phyloP scores from a whole-genome alignment of 495 filamentous ascomycete genomes.

The Cairneyella variabilis region DNA sequence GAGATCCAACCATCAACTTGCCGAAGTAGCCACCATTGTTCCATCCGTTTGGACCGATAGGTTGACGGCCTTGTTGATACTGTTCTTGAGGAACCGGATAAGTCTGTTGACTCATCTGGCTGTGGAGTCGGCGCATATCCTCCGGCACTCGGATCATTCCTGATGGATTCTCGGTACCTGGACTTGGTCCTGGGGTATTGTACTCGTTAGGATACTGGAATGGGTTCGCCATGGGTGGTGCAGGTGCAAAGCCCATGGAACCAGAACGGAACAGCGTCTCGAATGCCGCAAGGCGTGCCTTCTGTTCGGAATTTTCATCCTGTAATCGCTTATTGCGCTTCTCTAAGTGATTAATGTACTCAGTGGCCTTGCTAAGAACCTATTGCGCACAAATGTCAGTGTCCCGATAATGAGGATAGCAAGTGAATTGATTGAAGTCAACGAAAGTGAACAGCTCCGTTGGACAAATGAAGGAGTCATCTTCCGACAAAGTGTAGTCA shows the following conservation, averaged over 20 bases:
- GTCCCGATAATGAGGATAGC: no score
- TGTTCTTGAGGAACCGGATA: slow-evolving; percentile 31
- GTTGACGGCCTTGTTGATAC: slow-evolving; percentile 46
- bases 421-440: no score
- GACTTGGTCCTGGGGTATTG: slow-evolving; percentile 17
- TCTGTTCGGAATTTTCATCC: slow-evolving; percentile 75
- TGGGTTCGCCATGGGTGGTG: slow-evolving; percentile 41
- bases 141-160: slow-evolving; percentile 79
- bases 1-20: slow-evolving; percentile 85
- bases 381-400: no score
- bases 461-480: no score
- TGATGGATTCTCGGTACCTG: slow-evolving; percentile 33
- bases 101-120: slow-evolving; percentile 26
- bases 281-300: slow-evolving; percentile 62
- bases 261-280: slow-evolving; percentile 64
- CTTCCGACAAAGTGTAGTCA: no score
- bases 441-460: no score
- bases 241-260: slow-evolving; percentile 48
- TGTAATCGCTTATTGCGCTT: slow-evolving; percentile 77
- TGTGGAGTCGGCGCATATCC: slow-evolving; percentile 65
- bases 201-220: slow-evolving; percentile 41
- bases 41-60: slow-evolving; percentile 37
- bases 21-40: slow-evolving; percentile 44
- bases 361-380: slow-evolving; percentile 87
- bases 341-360: slow-evolving; percentile 92